Evolutionary conservation across 345 rosid genomes (phyloP), one percentile per base, ranked within the genome.

Genomic region (Pseudoturritis turrita): DNA sequence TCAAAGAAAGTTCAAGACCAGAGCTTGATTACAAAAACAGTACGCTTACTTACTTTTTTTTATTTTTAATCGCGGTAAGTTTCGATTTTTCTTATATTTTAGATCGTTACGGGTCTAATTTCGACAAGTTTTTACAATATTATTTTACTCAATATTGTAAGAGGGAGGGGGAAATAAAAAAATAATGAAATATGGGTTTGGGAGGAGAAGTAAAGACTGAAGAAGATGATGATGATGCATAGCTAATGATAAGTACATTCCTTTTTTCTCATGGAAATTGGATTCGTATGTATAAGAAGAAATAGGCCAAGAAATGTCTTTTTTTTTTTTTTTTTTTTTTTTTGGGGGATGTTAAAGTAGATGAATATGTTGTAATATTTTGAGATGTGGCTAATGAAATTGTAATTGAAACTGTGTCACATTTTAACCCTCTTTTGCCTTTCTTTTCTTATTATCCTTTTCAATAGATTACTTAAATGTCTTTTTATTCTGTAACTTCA

Each of bases 1-100:
- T 62, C 99, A 89, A 63, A 86, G 99, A 87, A 95, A 95, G 84
- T 84, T 84, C 80, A 91, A 86, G 86, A 83, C 77, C 80, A 88
- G 87, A 80, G 63, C 89, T 28, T 89, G 66, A 74, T 14, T 36
- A 65, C 35, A 33, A 33, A 57, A 45, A 53, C 54, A 52, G 45
- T 62, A 39, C 23, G 57, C 77, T 63, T 72, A 36, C 74, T 70
- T 57, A 37, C 57, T 56, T 26, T 15, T 39, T 44, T 53, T 52
- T 67, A 29, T 65, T 59, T 67, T 53, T 40, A 54, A 25, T 39
- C 26, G 51, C 56, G 64, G 74, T 75, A 75, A 76, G 75, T 76
- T 52, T 29, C 12, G 3, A 72, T 10, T 67, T 52, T 53, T 68
- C 55, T 13, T 52, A 67, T 43, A 51, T 31, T 68, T 68, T 68